A percentile compares a stretch with the other conserved stretches of the same genome.
Conservation (phyloP, 352 stramenopile genomes). For the Globisporangium alternatum region DNA sequence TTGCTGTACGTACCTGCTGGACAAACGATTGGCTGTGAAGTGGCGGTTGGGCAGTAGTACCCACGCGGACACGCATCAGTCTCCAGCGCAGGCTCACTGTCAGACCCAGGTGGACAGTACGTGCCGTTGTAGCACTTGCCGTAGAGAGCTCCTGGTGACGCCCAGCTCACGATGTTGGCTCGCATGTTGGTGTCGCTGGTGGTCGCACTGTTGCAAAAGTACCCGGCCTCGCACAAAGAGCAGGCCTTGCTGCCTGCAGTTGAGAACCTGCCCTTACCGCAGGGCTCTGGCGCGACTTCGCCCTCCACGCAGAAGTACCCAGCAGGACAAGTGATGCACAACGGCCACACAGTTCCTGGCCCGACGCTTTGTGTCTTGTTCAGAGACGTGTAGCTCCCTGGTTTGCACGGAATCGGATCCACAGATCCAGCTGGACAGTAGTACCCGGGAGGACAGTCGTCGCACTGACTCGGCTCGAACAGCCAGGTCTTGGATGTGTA, state of each 20-base stretch:
- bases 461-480: constrained; percentile 70
- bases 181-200: constrained; percentile 71
- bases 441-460: constrained; percentile 72
- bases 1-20: constrained; percentile 85
- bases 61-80: constrained; percentile 74
- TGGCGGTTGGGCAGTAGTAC: constrained; percentile 78
- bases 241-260: constrained; percentile 52
- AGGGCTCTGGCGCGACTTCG: constrained; percentile 55
- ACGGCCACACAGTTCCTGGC: constrained; percentile 45
- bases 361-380: constrained; percentile 75
- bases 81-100: constrained; percentile 65
- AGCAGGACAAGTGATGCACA: constrained; percentile 71
- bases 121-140: constrained; percentile 87
- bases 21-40: constrained; percentile 65
- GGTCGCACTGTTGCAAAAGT: constrained; percentile 74
- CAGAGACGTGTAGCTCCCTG: constrained; percentile 66
- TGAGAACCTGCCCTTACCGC: constrained; percentile 66
- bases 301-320: constrained; percentile 83
- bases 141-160: constrained; percentile 46
- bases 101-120: constrained; percentile 71
- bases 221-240: constrained; percentile 57
- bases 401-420: constrained; percentile 60
- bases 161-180: constrained; percentile 51
- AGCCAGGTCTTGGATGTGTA: constrained; percentile 76
- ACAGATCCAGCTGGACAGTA: constrained; percentile 72